Evolutionary conservation across 306 rosid species (phyloP), one percentile per base, ranked within the genome.

Genomic region (Pterocarpus santalinus): DNA sequence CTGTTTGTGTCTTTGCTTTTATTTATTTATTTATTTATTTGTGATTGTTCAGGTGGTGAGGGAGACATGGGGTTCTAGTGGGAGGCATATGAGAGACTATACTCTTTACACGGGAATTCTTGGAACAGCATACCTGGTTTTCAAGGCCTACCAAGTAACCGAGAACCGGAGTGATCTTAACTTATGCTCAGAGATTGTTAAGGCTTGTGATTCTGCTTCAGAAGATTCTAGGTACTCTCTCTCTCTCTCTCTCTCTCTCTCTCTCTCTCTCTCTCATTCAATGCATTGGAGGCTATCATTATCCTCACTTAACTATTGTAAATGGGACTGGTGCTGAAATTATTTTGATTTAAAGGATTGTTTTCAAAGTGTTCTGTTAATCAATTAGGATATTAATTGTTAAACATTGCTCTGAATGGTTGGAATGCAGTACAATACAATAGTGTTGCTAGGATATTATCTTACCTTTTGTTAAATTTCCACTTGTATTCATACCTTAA

Each of bases 151-250:
- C 69, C 90, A 82, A 82, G 86, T 91, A 53, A 90, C 92, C 58
- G 84, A 92, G 16, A 82, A 89, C 43, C 78, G 4, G 22, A 79
- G 43, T 84, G 97, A 94, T 83, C 98, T 91, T 83, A 79, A 72
- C 51, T 81, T 92, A 44, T 92, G 97, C 86, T 86, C 80, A 28
- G 87, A 91, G 41, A 91, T 94, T 77, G 87, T 94, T 58, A 78
- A 82, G 75, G 95, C 95, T 57, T 94, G 97, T 85, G 90, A 91
- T 73, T 82, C 91, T 81, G 89, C 89, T 82, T 94, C 97, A 38
- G 72, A 12, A 49, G 76, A 81, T 69, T 92, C 98, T 78, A 65
- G 93, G 97, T 92, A 78, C 41, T 68, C 43, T 53, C 67, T 72
- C 34, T 70, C n/a, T 43, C 1, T 38, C 28, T 38, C 41, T 15